These are phyloP conservation scores for Solanum hybrid DNA, from an alignment of 305 asterid genomes.

Conservation along the genomic window DNA sequence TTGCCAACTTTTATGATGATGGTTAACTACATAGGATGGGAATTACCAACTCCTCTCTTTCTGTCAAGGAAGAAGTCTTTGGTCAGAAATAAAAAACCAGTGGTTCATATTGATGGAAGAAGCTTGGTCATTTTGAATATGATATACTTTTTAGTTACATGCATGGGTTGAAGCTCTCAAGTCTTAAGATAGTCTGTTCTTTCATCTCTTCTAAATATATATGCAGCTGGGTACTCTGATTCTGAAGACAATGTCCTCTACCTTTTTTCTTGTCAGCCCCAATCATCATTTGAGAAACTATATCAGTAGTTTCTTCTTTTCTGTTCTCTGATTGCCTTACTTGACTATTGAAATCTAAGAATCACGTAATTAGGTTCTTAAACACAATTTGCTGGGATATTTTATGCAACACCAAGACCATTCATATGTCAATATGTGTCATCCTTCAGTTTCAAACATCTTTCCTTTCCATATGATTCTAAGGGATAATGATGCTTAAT, in stretches of 20 bases:
- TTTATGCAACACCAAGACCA: background rate
- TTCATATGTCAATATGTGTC: background rate
- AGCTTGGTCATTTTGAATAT: background rate
- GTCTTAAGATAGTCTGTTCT: background rate
- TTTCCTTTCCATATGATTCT: background rate
- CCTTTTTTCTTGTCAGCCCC: background rate
- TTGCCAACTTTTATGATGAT: background rate
- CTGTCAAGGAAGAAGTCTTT: background rate
- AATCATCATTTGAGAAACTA: background rate
- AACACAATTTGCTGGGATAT: background rate
- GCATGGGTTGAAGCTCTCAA: background rate
- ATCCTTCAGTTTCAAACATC: background rate
- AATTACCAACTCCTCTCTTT: background rate
- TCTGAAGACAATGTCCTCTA: conserved; percentile 1
- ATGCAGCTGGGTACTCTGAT: background rate
- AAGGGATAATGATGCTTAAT: background rate
- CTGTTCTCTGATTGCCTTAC: background rate
- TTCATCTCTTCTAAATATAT: background rate
- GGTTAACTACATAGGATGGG: background rate
- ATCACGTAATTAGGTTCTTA: background rate
- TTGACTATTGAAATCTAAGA: background rate
- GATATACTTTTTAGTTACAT: background rate
- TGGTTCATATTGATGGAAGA: background rate
- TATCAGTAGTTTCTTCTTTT: background rate
- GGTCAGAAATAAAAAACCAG: background rate